Percentiles rank a stretch among this genome's conserved stretches.
Conservation (phyloP, 1,284 basidiomycete genomes). For the Malassezia caprae region DNA sequence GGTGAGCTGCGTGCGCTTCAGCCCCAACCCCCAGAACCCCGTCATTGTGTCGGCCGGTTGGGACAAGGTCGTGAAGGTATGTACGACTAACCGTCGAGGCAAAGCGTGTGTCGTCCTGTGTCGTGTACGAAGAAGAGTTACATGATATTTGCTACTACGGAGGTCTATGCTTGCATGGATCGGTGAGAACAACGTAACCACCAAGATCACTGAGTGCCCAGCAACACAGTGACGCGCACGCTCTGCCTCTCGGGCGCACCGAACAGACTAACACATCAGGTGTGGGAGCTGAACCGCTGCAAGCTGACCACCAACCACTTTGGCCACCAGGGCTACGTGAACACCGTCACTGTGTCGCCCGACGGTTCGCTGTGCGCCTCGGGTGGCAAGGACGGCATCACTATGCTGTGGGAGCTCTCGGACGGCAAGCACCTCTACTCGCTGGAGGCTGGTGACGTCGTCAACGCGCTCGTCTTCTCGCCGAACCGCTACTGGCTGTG, state of each 20-base stretch:
- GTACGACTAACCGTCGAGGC: constrained; percentile 40
- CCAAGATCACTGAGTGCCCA: constrained; percentile 61
- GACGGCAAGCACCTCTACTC: constrained; percentile 99
- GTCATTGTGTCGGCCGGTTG: constrained; percentile 98
- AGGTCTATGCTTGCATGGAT: constrained; percentile 51
- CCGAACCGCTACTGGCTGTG: constrained; percentile 91
- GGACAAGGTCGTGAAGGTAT: constrained; percentile 99
- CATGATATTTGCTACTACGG: constrained; percentile 74
- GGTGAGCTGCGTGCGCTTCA: constrained; percentile 99
- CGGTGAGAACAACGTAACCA: constrained; percentile 64
- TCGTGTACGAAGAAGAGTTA: constrained; percentile 48
- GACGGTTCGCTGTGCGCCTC: constrained; percentile 98
- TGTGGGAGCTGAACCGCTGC: constrained; percentile 99
- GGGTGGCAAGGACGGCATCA: constrained; percentile 91
- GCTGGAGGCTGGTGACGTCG: constrained; percentile 92
- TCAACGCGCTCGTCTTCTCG: constrained; percentile 99
- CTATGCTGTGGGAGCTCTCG: constrained; percentile 99
- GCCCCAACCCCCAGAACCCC: constrained; percentile 93
- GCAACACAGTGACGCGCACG: not conserved
- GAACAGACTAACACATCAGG: constrained; percentile 53
- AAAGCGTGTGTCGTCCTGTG: constrained; percentile 9
- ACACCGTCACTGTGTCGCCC: constrained; percentile 95
- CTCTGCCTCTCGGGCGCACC: constrained; percentile 1
- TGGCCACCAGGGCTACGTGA: constrained; percentile 99
- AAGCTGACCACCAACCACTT: constrained; percentile 99